phyloP scores from a whole-genome alignment of 1,284 basidiomycete species.

The Cystobasidium sp. region DNA sequence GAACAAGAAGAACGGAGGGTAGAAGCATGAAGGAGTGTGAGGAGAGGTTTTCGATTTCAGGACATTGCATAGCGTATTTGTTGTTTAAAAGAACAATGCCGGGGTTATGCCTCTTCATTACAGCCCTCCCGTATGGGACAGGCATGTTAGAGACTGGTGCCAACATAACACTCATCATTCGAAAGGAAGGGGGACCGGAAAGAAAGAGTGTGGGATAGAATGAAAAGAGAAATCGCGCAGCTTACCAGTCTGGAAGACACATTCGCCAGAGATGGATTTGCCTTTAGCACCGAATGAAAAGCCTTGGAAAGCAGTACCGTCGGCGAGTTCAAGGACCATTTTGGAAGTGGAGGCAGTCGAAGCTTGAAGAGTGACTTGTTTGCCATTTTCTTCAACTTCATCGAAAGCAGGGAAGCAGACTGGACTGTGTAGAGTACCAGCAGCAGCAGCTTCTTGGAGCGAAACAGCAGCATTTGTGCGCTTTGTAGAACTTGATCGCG shows the following conservation, averaged over 20 bases:
- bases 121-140: conserved; percentile 19
- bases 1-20: neutral
- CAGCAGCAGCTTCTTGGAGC: conserved; percentile 23
- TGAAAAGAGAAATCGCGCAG: conserved; percentile 42
- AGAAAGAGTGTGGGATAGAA: neutral
- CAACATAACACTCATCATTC: conserved; percentile 45
- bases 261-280: conserved; percentile 94
- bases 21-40: conserved; percentile 15
- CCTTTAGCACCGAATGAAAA: conserved; percentile 90
- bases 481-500: conserved; percentile 23
- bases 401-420: conserved; percentile 42
- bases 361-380: conserved; percentile 18
- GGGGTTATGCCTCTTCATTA: conserved; percentile 44
- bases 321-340: conserved; percentile 84
- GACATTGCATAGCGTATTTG: conserved; percentile 45
- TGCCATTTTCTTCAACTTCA: conserved; percentile 3
- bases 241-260: conserved; percentile 99
- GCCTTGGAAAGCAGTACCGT: conserved; percentile 86
- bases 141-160: conserved; percentile 43
- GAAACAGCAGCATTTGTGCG: conserved; percentile 30
- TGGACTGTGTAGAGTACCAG: conserved; percentile 27
- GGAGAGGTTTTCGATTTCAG: conserved; percentile 27
- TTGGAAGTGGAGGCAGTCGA: conserved; percentile 46
- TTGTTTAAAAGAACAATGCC: conserved; percentile 44
- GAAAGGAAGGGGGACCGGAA: conserved; percentile 4